Base-by-base conservation (phyloP, 2,329 filamentous ascomycete species). In the Rhexocercosporidium sp. region DNA sequence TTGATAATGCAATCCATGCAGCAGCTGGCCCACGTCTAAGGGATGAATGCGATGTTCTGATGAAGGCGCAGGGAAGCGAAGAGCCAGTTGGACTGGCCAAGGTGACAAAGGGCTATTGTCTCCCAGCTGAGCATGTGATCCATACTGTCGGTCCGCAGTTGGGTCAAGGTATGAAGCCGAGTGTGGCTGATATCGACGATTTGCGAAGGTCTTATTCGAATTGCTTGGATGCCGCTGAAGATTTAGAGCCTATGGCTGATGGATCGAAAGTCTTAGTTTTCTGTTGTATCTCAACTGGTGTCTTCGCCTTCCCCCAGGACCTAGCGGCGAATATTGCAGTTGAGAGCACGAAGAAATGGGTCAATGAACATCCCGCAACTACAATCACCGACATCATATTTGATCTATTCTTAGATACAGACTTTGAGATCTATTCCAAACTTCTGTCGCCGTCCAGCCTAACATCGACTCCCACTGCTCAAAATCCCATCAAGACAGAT, bases 1-100 rank as follows among this genome's bases (percentile, higher is more conserved):
- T 62, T n/a, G 59, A 62, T 25, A 62, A 62, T 37, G 59, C 59
- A 9, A 62, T 62, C 12, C 59, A 62, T n/a, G 59, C 59, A 20
- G 59, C 44, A 37, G 44, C 59, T 39, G 59, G 59, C 6, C 59
- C 59, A 16, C 18, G 31, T n/a, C 20, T 62, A 3, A 29, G 59
- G 25, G 27, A 62, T 22, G 59, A 62, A 27, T 62, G 59, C 14
- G 31, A 37, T n/a, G 22, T 22, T n/a, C 44, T 62, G 7, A 62
- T 62, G 59, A 22, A n/a, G 5, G 59, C 29, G 1, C 59, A 62
- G 16, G 46, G 59, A 22, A 8, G 14, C 3, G 59, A 62, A 53
- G 59, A 62, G 59, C 29, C 44, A 12, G 31, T 53, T 20, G 59
- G 59, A 14, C 44, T 12, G 11, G 59, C 59, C 29, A 62, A 62